Conservation (phyloP, 176 grass and related monocot genomes). For the Ampelocalamus luodianensis region DNA sequence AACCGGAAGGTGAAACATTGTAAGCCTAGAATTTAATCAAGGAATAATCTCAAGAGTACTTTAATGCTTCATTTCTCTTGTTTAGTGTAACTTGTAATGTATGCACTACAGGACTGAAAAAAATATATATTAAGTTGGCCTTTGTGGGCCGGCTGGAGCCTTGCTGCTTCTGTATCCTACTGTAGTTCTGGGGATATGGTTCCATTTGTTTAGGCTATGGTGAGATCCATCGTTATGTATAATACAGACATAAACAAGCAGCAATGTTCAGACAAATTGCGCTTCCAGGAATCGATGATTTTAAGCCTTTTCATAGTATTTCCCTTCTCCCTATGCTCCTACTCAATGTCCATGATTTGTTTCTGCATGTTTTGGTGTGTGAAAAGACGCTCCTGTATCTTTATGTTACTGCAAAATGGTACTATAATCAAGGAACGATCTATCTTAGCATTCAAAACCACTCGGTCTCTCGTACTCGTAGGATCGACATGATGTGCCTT, state of each 20-base stretch:
- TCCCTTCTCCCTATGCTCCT: background rate
- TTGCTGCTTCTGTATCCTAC: constrained; percentile 55
- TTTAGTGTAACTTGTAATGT: constrained; percentile 58
- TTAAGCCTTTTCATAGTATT: background rate
- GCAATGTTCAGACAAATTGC: constrained; percentile 42
- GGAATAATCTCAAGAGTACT: constrained; percentile 53
- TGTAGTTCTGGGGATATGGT: constrained; percentile 32
- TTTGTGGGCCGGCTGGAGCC: constrained; percentile 42
- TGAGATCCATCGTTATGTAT: constrained; percentile 49
- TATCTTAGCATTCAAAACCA: constrained; percentile 6
- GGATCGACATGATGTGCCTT: too few relatives aligned
- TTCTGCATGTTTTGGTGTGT: background rate
- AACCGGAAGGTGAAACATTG: constrained; percentile 9
- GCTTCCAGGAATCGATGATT: background rate
- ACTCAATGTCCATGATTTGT: background rate
- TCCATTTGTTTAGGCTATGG: constrained; percentile 28
- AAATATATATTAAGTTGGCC: constrained; percentile 14
- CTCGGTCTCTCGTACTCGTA: background rate
- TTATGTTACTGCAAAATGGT: background rate
- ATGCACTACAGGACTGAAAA: constrained; percentile 44
- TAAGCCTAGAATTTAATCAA: constrained; percentile 44
- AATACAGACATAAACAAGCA: constrained; percentile 61
- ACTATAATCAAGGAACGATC: background rate
- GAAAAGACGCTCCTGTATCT: background rate
- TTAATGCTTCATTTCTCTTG: constrained; percentile 35